Base-by-base conservation (phyloP, 225 moss, liverwort and hornwort species). In the Antitrichia curtipendula region DNA sequence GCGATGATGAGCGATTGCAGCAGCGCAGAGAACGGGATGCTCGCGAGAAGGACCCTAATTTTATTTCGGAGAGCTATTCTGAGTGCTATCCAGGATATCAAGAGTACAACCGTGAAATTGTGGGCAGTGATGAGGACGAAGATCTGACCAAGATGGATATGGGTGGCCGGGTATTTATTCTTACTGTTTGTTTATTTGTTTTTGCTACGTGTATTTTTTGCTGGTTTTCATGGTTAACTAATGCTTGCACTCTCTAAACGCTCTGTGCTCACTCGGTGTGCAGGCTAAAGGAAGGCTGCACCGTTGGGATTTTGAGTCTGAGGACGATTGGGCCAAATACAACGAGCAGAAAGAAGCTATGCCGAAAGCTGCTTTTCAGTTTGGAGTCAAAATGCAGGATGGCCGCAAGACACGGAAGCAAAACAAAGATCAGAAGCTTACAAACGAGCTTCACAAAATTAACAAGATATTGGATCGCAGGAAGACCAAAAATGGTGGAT, bases 31-130 rank as follows among this genome's bases (percentile, higher is more conserved):
- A 99, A 85, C 95, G 95, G 85, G 99, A 99, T 89, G 96, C 95
- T 82, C 93, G 99, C 69, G 99, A 99, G 84, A 99, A 99, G 89
- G 99, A 99, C 89, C 99, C 99, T 58, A 99, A 99, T 88, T 99
- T 99, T 79, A 99, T 99, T 64, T 99, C 99, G 11, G 99, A 99
- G 88, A 99, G 99, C 59, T 99, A 99, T 80, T 99, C 99, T 47
- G 99, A 99, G 92, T 99, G 99, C 82, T 99, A 99, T 89, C 99
- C 99, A 65, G 99, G 99, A 45, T 99, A 99, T 77, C 99, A 99
- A 93, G 99, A 99, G 87, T 99, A 99, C 85, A 99, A 99, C 77
- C 94, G 97, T 83, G 99, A 99, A 92, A 93, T 99, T 89, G 99
- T 99, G 88, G 99, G 97, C 85, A 99, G 99, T 89, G 99, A 99